These are phyloP conservation scores for Paracorniculantispora psalliotae DNA, from an alignment of 2,329 filamentous ascomycete species.

Conservation along the genomic window DNA sequence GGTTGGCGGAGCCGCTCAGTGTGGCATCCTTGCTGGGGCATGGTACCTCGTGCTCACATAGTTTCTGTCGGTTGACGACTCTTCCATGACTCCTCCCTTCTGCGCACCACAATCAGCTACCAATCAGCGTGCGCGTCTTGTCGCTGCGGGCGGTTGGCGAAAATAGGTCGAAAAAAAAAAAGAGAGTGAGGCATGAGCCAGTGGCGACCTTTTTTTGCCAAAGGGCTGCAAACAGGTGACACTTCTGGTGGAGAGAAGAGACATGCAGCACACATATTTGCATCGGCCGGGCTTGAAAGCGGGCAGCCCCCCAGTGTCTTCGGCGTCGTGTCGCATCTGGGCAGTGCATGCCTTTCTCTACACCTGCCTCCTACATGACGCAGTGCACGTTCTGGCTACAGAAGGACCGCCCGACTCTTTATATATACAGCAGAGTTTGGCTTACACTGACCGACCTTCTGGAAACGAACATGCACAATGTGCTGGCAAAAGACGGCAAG, in stretches of 20 bases:
- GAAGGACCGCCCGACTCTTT: conserved; percentile 2
- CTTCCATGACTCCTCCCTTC: conserved; percentile 1
- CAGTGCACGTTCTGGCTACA: background rate
- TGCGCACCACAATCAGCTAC: background rate
- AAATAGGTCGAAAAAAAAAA: background rate
- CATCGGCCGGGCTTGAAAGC: background rate
- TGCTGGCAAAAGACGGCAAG: background rate
- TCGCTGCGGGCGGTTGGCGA: background rate
- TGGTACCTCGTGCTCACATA: conserved; percentile 9
- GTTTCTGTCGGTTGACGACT: conserved; percentile 3
- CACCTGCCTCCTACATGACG: background rate
- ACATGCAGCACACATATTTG: conserved; percentile 9
- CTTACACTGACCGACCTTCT: background rate
- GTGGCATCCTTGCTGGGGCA: conserved; percentile 10
- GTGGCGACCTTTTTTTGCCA: conserved; percentile 2
- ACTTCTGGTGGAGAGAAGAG: conserved; percentile 8
- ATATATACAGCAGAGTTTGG: background rate
- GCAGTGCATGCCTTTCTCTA: background rate
- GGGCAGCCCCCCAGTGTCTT: background rate
- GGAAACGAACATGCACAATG: conserved; percentile 1
- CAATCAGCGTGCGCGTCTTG: background rate
- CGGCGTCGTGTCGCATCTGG: background rate
- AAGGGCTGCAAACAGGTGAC: conserved; percentile 9
- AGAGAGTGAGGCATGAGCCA: background rate
- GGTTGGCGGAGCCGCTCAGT: background rate